These are phyloP conservation scores for Solanum okadae DNA, from an alignment of 257 asterid genomes.

Conservation along the genomic window DNA sequence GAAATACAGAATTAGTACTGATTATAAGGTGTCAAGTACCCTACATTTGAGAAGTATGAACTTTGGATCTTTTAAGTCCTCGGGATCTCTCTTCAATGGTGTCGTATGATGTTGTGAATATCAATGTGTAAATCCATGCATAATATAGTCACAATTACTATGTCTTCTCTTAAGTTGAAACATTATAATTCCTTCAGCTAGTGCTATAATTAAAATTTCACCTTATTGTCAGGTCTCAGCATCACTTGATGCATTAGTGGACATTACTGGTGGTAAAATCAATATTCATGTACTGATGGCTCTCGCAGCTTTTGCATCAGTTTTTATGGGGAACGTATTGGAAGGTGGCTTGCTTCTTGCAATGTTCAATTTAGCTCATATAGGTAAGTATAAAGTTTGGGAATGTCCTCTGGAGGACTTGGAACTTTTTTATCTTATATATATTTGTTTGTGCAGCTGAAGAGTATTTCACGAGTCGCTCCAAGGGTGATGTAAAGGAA, in stretches of 20 bases:
- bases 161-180: background rate
- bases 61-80: background rate
- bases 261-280: conserved; percentile 76
- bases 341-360: conserved; percentile 98
- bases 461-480: conserved; percentile 83
- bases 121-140: background rate
- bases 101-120: background rate
- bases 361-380: conserved; percentile 95
- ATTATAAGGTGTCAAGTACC: background rate
- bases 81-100: background rate
- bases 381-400: conserved; percentile 22
- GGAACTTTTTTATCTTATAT: background rate
- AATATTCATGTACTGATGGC: conserved; percentile 98
- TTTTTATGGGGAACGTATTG: conserved; percentile 82
- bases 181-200: background rate
- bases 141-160: background rate
- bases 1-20: background rate
- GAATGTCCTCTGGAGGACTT: background rate
- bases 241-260: conserved; percentile 74
- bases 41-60: background rate
- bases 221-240: conserved; percentile 60
- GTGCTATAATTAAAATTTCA: background rate
- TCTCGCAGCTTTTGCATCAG: conserved; percentile 95
- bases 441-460: conserved; percentile 45
- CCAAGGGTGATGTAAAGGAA: conserved; percentile 84